Evolutionary conservation across 1,139 yeast species (phyloP), one percentile per base, ranked within the genome.

Genomic region (Citeromyces hawaiiensis): DNA sequence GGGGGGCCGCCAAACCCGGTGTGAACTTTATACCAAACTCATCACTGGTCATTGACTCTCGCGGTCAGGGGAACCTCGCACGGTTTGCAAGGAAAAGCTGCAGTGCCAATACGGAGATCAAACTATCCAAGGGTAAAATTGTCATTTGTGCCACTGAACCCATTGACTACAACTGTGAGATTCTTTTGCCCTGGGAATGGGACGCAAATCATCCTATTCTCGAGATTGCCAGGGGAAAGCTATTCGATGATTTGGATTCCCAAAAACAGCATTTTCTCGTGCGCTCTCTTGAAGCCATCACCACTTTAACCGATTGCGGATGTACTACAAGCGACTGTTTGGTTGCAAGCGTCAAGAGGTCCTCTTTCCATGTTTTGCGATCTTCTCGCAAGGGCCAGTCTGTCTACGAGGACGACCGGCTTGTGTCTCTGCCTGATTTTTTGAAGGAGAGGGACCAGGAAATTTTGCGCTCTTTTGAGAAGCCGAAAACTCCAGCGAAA

Each of bases 121-220:
- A 66, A 40, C 67, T 82, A 1, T 59, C 76, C 1, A 63, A 70
- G 4, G 65, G 83, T 34, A 69, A 67, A 42, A 77, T 83, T 53
- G 63, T 75, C 9, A 69, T 83, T 5, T 67, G 66, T 35, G 75
- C 96, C 0, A 56, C 70, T 1, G 70, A 66, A 40, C 71, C 72
- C 3, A 72, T 88, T 17, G 63, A 64, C 40, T 50, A 63, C 11
- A 86, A 77, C 34, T 69, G 73, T 34, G 96, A 88, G 55, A 60
- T 88, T 31, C 70, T 93, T 1, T 60, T 85, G 18, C 74, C 74
- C 2, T 88, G 97, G 97, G 85, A 81, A 46, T 88, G 96, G 95
- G 95, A 87, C 53, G 53, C 59, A 4, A 49, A 60, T 10, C 96
- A 87, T 54, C 96, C 96, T 2, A 82, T 85, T 32, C 61, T 63